Percentiles rank a stretch among this genome's conserved stretches.
phyloP scores from a whole-genome alignment of 139 green algal genomes.

The Chlorella ohadii region DNA sequence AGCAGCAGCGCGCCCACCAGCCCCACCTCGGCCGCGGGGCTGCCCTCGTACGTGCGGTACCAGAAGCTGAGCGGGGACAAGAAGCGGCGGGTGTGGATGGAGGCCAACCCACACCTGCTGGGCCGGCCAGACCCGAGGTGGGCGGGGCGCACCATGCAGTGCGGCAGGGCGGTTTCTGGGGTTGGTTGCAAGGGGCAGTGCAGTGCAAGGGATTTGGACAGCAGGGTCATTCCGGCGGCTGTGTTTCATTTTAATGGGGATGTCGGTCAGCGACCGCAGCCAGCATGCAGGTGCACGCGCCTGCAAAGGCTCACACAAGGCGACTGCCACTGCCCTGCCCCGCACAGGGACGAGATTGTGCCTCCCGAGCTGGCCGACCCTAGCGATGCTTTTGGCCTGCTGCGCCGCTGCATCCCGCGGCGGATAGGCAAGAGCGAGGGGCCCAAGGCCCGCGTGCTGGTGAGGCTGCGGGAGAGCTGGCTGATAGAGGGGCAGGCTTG shows the following conservation, averaged over 20 bases:
- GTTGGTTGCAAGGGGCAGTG: neutral
- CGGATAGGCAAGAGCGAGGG: slow-evolving; percentile 47
- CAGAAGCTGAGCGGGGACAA: neutral
- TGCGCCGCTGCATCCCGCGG: slow-evolving; percentile 29
- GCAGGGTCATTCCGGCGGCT: too few relatives aligned
- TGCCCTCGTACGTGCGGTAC: slow-evolving; percentile 12
- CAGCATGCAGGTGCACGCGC: neutral
- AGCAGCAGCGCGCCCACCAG: neutral
- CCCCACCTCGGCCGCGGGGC: neutral
- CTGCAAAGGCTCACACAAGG: neutral
- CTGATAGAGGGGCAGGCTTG: too few relatives aligned
- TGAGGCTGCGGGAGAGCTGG: neutral
- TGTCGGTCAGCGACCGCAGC: too few relatives aligned
- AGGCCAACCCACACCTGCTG: slow-evolving; percentile 54
- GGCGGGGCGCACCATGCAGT: neutral
- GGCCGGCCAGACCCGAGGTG: slow-evolving; percentile 47
- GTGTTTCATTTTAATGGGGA: too few relatives aligned
- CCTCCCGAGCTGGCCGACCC: slow-evolving; percentile 33
- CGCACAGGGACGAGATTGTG: slow-evolving; percentile 41
- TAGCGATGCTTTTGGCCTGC: slow-evolving; percentile 47
- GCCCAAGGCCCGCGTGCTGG: slow-evolving; percentile 76
- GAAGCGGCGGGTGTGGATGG: slow-evolving; percentile 20
- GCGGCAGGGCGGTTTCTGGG: neutral
- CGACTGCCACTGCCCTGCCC: neutral
- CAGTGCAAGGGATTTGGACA: neutral